These are phyloP conservation scores for Penicillium sp. DNA, from an alignment of 2,329 filamentous ascomycete genomes.

Conservation along the genomic window DNA sequence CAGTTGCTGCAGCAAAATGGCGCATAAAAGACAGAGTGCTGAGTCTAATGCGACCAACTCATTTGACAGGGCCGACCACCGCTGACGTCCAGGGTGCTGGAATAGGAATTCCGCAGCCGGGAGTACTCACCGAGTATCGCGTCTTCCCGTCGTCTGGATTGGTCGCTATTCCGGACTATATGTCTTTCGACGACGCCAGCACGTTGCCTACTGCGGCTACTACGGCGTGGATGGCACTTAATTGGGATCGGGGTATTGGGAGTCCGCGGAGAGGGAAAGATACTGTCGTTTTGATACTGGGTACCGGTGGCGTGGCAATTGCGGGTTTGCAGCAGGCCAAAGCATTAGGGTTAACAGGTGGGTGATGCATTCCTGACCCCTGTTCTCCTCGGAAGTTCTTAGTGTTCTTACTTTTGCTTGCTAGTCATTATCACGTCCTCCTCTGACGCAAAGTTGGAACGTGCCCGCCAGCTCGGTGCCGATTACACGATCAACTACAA, in stretches of 20 bases:
- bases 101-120: slow-evolving; percentile 57
- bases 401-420: slow-evolving; percentile 7
- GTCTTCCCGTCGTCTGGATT: slow-evolving; percentile 38
- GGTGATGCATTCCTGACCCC: too few relatives aligned
- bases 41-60: slow-evolving; percentile 54
- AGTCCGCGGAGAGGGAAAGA: slow-evolving; percentile 33
- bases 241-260: slow-evolving; percentile 35
- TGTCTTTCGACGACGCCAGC: slow-evolving; percentile 37
- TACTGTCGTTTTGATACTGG: slow-evolving; percentile 54
- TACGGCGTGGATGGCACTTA: slow-evolving; percentile 50
- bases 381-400: too few relatives aligned
- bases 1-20: slow-evolving; percentile 45
- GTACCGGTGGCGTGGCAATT: slow-evolving; percentile 47
- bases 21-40: slow-evolving; percentile 63
- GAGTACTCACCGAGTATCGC: slow-evolving; percentile 42
- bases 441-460: slow-evolving; percentile 47
- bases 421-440: slow-evolving; percentile 51
- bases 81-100: slow-evolving; percentile 55
- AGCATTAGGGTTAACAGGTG: slow-evolving; percentile 43
- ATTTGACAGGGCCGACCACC: slow-evolving; percentile 56
- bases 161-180: slow-evolving; percentile 37
- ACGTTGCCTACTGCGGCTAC: slow-evolving; percentile 46
- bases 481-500: slow-evolving; percentile 50
- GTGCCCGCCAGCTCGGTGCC: slow-evolving; percentile 48
- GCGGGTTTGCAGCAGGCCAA: slow-evolving; percentile 46